Percentiles rank a stretch among this genome's conserved stretches.
Evolutionary conservation across 176 grass and related monocot genomes (phyloP).

Genomic region (Elaeis guineensis): DNA sequence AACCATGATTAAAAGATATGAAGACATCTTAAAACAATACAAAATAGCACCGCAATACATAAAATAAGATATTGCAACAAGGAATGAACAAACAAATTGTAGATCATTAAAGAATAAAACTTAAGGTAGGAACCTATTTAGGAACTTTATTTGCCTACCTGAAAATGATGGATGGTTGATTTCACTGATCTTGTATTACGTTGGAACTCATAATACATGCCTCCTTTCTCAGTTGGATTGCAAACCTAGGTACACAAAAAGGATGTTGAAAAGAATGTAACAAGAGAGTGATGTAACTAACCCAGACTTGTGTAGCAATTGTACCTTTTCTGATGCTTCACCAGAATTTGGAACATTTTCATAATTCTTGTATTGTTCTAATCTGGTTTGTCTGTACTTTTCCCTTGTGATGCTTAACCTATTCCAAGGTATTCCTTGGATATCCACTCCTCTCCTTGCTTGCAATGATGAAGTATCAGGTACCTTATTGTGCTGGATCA

Average conservation of each 20-base stretch:
- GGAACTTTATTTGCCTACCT: constrained; percentile 38
- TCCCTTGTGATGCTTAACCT: constrained; percentile 39
- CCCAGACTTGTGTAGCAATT: background rate
- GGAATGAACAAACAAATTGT: too few relatives aligned
- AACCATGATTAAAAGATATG: too few relatives aligned
- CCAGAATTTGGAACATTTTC: constrained; percentile 75
- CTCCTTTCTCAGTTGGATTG: constrained; percentile 41
- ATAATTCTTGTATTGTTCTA: constrained; percentile 57
- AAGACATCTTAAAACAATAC: too few relatives aligned
- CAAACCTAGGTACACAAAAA: constrained; percentile 36
- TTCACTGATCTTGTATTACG: constrained; percentile 65
- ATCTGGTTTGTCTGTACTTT: constrained; percentile 32
- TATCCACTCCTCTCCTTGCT: constrained; percentile 64
- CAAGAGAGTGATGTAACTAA: background rate
- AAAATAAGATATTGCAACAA: too few relatives aligned
- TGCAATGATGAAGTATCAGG: constrained; percentile 40
- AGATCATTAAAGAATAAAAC: too few relatives aligned
- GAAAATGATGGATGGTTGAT: constrained; percentile 72
- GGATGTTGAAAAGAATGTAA: background rate
- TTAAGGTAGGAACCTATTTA: too few relatives aligned
- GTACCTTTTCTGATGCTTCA: constrained; percentile 51
- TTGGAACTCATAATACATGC: constrained; percentile 66
- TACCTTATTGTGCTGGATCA: constrained; percentile 28
- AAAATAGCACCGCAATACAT: too few relatives aligned
- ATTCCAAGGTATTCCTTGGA: constrained; percentile 81